Conservation (phyloP, 176 grass and related monocot species). For the Oryza meyeriana region DNA sequence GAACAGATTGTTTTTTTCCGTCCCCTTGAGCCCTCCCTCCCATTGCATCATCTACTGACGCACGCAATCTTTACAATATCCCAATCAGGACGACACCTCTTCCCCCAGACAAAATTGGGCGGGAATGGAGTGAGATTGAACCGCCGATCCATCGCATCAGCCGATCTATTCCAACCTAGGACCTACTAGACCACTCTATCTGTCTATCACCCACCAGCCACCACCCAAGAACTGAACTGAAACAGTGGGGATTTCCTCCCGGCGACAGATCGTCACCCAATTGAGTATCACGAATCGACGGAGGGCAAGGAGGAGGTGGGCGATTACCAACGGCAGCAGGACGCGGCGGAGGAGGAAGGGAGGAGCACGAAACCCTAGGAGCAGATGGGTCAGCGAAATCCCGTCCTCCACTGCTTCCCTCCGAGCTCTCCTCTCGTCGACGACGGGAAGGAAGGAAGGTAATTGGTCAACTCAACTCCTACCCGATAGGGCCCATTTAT, state of each 20-base stretch:
- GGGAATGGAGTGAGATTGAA: not conserved
- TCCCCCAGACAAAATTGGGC: not conserved
- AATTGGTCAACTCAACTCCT: not conserved
- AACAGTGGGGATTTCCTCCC: not conserved
- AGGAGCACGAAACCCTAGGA: not conserved
- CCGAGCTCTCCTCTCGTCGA: not conserved
- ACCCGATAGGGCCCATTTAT: not conserved
- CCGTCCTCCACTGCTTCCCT: no score
- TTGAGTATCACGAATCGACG: not conserved
- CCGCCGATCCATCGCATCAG: not conserved
- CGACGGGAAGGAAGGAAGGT: not conserved
- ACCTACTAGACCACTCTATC: no score
- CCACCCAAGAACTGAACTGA: not conserved
- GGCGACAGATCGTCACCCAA: not conserved
- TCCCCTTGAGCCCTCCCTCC: not conserved
- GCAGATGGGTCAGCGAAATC: no score
- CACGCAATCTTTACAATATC: no score
- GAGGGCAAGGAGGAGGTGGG: not conserved
- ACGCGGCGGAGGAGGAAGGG: not conserved
- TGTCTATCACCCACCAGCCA: not conserved
- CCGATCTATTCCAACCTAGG: not conserved
- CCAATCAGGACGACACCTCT: not conserved
- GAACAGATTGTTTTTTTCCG: not conserved
- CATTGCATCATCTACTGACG: not conserved
- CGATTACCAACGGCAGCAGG: not conserved